Base-by-base conservation (phyloP, 2,329 filamentous ascomycete genomes). In the Pestalotiopsis sp. region DNA sequence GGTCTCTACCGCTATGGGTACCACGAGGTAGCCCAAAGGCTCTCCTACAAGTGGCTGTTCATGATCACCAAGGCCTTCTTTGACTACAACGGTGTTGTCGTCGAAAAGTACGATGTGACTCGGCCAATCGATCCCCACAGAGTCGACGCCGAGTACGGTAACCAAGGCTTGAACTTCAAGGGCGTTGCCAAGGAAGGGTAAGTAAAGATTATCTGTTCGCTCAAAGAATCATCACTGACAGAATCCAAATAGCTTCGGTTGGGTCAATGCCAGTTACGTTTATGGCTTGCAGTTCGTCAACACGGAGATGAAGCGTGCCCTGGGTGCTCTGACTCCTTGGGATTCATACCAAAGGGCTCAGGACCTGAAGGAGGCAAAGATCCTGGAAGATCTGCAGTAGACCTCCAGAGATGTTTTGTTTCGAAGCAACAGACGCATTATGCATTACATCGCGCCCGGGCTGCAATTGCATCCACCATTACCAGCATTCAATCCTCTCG, bases 31-130 rank as follows among this genome's bases (percentile, higher is more conserved):
- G 94, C 94, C 1, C 93, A 97, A 82, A 87, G 94, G 41, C 82
- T 99, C 72, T 93, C 94, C 0, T 99, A 99, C 82, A 94, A 96
- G 81, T 99, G 96, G 96, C 83, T 98, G 66, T 97, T 95, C 80
- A 98, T 98, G 95, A 94, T 98, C 76, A 98, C 94, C 69, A 98
- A 97, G 82, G 95, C 96, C 0, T 98, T 98, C 82, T 95, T 98
- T 70, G 95, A 99, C 80, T 98, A 95, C 85, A 98, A 98, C 78
- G 96, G 96, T 52, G 94, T 98, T 9, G 95, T 99, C 1, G 96
- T 98, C 5, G 96, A 99, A 82, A 99, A 99, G 84, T 99, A 99
- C 83, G 93, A 99, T 81, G 96, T 99, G 70, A 98, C 95, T 23
- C 86, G 93, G 68, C 91, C 92, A 4, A 90, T 95, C 68, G 95